Percentiles rank a stretch among this genome's conserved stretches.
phyloP scores from a whole-genome alignment of 2,329 filamentous ascomycete genomes.

The Verticillium longisporum region DNA sequence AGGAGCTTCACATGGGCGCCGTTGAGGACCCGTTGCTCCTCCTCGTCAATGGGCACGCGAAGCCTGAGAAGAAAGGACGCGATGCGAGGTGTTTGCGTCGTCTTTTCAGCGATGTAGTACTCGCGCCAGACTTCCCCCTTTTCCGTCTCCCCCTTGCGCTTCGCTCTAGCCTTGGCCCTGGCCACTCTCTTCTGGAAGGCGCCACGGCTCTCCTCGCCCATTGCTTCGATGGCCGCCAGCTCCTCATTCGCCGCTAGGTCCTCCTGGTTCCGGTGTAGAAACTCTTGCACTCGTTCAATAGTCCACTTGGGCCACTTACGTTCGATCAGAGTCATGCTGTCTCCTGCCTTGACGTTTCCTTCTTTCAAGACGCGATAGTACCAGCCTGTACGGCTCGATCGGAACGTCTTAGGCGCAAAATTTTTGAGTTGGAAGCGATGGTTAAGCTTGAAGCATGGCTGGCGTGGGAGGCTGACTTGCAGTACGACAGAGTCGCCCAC shows the following conservation, averaged over 20 bases:
- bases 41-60: slow-evolving; percentile 23
- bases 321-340: slow-evolving; percentile 48
- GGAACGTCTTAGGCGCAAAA: slow-evolving; percentile 52
- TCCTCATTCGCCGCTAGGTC: slow-evolving; percentile 45
- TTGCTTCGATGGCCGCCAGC: slow-evolving; percentile 41
- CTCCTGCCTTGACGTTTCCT: slow-evolving; percentile 48
- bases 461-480: slow-evolving; percentile 54
- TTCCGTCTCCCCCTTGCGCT: slow-evolving; percentile 14
- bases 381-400: slow-evolving; percentile 55
- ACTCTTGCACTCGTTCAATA: slow-evolving; percentile 56
- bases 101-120: slow-evolving; percentile 43
- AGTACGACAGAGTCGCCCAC: slow-evolving; percentile 44
- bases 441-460: slow-evolving; percentile 64
- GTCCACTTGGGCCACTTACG: slow-evolving; percentile 54
- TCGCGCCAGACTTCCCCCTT: slow-evolving; percentile 33
- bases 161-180: slow-evolving; percentile 28
- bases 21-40: slow-evolving; percentile 15
- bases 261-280: slow-evolving; percentile 46
- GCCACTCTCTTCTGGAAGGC: slow-evolving; percentile 45
- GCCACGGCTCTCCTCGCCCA: slow-evolving; percentile 40
- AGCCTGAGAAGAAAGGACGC: slow-evolving; percentile 46
- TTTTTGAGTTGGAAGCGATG: slow-evolving; percentile 58
- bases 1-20: slow-evolving; percentile 52
- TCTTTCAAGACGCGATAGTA: slow-evolving; percentile 55
- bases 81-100: slow-evolving; percentile 41